phyloP scores from a whole-genome alignment of 768 basidiomycete species.

The Leccinum disarticulatum region DNA sequence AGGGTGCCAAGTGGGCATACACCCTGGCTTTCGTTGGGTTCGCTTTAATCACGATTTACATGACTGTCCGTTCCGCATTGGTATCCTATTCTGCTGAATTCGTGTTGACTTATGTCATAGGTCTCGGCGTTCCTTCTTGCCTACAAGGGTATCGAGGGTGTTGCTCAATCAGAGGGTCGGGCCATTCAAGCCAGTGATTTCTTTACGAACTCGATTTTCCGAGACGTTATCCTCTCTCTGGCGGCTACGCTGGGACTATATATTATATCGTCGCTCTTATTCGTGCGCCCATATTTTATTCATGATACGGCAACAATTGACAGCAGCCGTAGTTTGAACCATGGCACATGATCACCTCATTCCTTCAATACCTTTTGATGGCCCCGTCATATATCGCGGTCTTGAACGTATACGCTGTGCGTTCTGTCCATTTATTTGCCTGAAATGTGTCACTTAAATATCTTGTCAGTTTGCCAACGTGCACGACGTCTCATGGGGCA shows the following conservation, averaged over 20 bases:
- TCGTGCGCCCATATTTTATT: constrained; percentile 53
- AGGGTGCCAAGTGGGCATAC: constrained; percentile 87
- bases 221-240: constrained; percentile 84
- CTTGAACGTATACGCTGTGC: constrained; percentile 84
- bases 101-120: constrained; percentile 37
- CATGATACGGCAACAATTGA: background rate
- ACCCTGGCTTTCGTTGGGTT: constrained; percentile 85
- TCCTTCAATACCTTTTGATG: constrained; percentile 89
- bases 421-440: constrained; percentile 2
- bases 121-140: constrained; percentile 79
- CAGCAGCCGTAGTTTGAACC: constrained; percentile 73
- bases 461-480: constrained; percentile 72
- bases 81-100: background rate
- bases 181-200: constrained; percentile 56
- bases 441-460: constrained; percentile 1
- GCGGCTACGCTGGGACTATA: constrained; percentile 90
- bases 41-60: constrained; percentile 90
- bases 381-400: constrained; percentile 94
- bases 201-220: constrained; percentile 77
- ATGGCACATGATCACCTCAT: constrained; percentile 98
- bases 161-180: constrained; percentile 46
- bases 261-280: constrained; percentile 75
- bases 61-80: constrained; percentile 65
- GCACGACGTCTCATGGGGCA: constrained; percentile 94
- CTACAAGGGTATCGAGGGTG: constrained; percentile 70